Evolutionary conservation across 2,329 filamentous ascomycete species (phyloP), one percentile per base, ranked within the genome.

Genomic region (Keithomyces neogunnii): DNA sequence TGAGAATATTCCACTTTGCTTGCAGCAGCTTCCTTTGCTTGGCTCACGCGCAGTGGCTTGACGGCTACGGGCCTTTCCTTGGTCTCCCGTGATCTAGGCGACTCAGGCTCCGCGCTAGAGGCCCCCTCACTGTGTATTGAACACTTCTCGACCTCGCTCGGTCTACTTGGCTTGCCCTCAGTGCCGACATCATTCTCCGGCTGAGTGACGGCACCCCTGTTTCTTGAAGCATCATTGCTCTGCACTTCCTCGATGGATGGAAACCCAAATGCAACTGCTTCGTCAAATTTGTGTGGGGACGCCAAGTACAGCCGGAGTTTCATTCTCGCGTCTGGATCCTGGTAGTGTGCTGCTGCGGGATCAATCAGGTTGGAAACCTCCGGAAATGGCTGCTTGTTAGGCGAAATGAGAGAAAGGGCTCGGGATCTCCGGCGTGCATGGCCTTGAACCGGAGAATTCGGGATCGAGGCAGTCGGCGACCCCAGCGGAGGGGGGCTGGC

Each of bases 241-340:
- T 66, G 56, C 2, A 59, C 60, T n/a, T 69, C 68, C 35, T 82
- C 77, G 36, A 74, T 73, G 0, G 85, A 82, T 0, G 90, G 89
- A 60, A 96, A 97, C 0, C 92, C 92, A 67, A 95, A 96, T 64
- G 95, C 88, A 49, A 97, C 81, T 1, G 89, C 90, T 68, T 97
- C 92, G 64, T 97, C 92, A 60, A 97, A 97, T 64, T 95, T 96
- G 59, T 95, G 88, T 1, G 91, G 87, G 1, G 90, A 95, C 6
- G 88, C 87, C 26, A 96, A 79, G 61, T 91, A 96, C 5, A 89
- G 83, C 10, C 90, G 84, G 26, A 97, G 74, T 69, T 95, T 96
- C 60, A 89, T 76, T 35, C 92, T 82, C 39, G 91, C 89, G 64
- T 95, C 88, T 0, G 90, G 89, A 60, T 96, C 90, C 64, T 89